Evolutionary conservation across 441 rosid genomes (phyloP), one percentile per base, ranked within the genome.

Genomic region (Pelargonium citronellum): DNA sequence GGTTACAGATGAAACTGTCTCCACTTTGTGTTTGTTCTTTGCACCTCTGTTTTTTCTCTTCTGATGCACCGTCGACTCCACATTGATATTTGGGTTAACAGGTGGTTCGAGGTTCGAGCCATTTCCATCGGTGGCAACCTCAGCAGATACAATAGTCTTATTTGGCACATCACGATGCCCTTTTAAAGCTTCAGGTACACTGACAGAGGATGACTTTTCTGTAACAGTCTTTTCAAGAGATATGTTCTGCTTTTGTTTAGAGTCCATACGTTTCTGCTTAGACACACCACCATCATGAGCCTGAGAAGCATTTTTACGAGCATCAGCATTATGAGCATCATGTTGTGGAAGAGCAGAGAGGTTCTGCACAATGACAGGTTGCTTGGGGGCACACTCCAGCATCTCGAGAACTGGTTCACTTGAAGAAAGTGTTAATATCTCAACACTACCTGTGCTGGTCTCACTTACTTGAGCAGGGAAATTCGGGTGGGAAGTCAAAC

Each of bases 1-100:
- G 63, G 67, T 60, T 12, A 67, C 58, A 55, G 86, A 41, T 57
- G 85, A 78, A 49, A 84, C 71, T 79, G 84, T 91, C 22, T 86
- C 98, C 75, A 80, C 75, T 75, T 78, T 91, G 53, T 80, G 85
- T 84, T 85, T 95, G 84, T 73, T 83, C 81, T 85, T 89, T 74
- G 87, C 84, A 69, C 69, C 77, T 85, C 78, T 86, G 82, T 72
- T 86, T 74, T 76, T 84, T 78, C 84, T 91, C 78, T 81, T 85
- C 57, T 83, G 80, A 70, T 83, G 83, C 20, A 67, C 73, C 39
- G 84, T 72, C 68, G 76, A 43, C 81, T 88, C 97, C 2, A 75
- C 79, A 65, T 73, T 64, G 39, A 73, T 70, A 69, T 76, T 71
- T 57, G 82, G 80, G 71, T 75, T 77, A 66, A 75, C 79, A 65